phyloP scores from a whole-genome alignment of 768 basidiomycete genomes.

The Cytidiella melzeri region DNA sequence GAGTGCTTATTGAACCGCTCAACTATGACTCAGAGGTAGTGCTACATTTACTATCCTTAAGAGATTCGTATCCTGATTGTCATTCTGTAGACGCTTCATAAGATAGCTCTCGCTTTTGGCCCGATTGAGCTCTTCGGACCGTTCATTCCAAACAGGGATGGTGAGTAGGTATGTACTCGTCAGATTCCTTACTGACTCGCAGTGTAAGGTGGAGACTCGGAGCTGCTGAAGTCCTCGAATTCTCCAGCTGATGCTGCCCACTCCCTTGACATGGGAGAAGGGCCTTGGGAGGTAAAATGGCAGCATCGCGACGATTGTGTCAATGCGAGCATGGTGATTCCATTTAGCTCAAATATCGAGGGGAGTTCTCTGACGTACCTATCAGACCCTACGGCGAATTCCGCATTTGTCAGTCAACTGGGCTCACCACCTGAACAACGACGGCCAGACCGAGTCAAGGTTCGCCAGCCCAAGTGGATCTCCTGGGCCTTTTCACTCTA shows the following conservation, averaged over 20 bases:
- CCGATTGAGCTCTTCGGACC: conserved; percentile 49
- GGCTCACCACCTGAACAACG: conserved; percentile 55
- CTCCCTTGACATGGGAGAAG: conserved; percentile 45
- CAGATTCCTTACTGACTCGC: too few species aligned
- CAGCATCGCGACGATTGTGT: conserved; percentile 70
- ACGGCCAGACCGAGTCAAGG: conserved; percentile 3
- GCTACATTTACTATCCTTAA: conserved; percentile 5
- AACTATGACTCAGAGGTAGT: conserved; percentile 52
- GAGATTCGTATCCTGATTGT: too few species aligned
- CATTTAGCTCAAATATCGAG: too few species aligned
- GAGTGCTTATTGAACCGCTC: conserved; percentile 50
- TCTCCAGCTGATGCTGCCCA: conserved; percentile 51
- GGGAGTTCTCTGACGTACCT: too few species aligned
- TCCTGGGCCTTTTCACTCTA: conserved; percentile 11
- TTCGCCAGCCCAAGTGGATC: conserved; percentile 9
- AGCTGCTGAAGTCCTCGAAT: too few species aligned
- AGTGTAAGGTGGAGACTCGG: too few species aligned
- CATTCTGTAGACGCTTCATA: conserved; percentile 40
- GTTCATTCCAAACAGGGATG: conserved; percentile 17
- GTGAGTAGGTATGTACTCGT: too few species aligned
- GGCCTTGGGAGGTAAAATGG: conserved; percentile 79
- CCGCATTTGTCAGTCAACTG: conserved; percentile 73
- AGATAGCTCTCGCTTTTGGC: conserved; percentile 57
- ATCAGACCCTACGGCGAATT: conserved; percentile 65
- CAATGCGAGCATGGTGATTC: conserved; percentile 63